Base-by-base conservation (phyloP, 352 stramenopile genomes). In the Phytophthora cactorum region DNA sequence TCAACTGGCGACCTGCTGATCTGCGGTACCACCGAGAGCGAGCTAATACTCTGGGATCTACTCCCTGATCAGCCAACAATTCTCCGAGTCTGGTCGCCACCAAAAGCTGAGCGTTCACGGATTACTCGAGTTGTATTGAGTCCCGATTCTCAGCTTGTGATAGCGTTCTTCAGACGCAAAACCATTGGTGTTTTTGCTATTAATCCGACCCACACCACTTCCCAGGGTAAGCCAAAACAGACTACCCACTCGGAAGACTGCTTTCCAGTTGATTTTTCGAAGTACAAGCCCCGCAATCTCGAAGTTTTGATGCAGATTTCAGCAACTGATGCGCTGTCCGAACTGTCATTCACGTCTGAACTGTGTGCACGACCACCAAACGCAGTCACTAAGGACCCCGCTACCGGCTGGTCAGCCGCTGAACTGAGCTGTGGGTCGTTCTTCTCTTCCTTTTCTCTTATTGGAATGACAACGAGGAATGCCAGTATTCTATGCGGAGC, bases 41-140 rank as follows among this genome's bases (percentile, higher is more conserved):
- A 78, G 36, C 14, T 84, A 17, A 32, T 78, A 11, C 22, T 79
- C 4, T 84, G 73, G 70, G 68, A 78, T 56, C 59, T 84, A 3
- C 62, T 65, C 0, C 57, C 47, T 22, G 32, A 61, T 27, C 63
- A 66, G 4, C 56, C 73, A 28, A 34, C 60, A 32, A 45, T 84
- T 14, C 25, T 76, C 3, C 58, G 68, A n/a, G 25, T 63, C 11
- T 66, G 59, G 39, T 63, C 66, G 12, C 54, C 59, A 28, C 29
- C 74, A 54, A 82, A 81, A 52, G 22, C 66, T 31, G 27, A 74
- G 4, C 62, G 45, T 14, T 72, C 63, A 7, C 59, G 71, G 12
- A 66, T 86, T 29, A 74, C 49, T 15, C 64, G 71, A 15, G 39
- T 88, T 27, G 15, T 36, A 5, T 50, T 85, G 6, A 68, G 71